phyloP scores from a whole-genome alignment of 208 protist genomes.

The Trypanosoma avium region DNA sequence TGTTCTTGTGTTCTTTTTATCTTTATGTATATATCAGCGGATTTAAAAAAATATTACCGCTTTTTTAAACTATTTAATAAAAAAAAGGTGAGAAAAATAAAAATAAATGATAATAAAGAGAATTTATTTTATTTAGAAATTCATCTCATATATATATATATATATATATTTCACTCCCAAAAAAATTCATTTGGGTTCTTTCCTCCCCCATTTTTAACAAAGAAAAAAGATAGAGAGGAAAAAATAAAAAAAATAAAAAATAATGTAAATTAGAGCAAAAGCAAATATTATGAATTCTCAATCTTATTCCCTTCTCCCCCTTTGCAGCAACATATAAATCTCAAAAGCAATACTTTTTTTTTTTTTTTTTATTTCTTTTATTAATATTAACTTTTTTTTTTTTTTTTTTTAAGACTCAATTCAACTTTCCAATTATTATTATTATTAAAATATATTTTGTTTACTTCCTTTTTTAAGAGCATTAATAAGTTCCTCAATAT shows the following conservation, averaged over 20 bases:
- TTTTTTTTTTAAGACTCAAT: too few species aligned
- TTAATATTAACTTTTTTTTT: too few species aligned
- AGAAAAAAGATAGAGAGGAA: conserved; percentile 7
- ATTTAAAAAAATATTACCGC: too few species aligned
- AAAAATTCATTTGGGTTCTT: background rate
- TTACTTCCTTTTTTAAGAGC: conserved; percentile 52
- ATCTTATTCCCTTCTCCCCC: background rate
- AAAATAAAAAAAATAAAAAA: conserved; percentile 11
- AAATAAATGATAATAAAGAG: too few species aligned
- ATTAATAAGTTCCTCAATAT: conserved; percentile 62
- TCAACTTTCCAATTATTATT: background rate
- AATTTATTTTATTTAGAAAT: too few species aligned
- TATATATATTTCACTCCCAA: too few species aligned
- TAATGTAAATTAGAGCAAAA: background rate
- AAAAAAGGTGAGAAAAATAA: too few species aligned
- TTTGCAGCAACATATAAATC: background rate
- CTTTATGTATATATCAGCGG: too few species aligned
- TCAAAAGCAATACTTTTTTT: background rate
- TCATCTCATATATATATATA: too few species aligned
- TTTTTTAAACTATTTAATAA: too few species aligned
- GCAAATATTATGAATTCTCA: background rate
- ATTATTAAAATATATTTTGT: conserved; percentile 48
- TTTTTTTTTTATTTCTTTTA: too few species aligned
- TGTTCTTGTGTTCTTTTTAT: too few species aligned
- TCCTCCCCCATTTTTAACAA: conserved; percentile 1